phyloP scores from a whole-genome alignment of 2,329 filamentous ascomycete species.

The Fusarium anthophilum region DNA sequence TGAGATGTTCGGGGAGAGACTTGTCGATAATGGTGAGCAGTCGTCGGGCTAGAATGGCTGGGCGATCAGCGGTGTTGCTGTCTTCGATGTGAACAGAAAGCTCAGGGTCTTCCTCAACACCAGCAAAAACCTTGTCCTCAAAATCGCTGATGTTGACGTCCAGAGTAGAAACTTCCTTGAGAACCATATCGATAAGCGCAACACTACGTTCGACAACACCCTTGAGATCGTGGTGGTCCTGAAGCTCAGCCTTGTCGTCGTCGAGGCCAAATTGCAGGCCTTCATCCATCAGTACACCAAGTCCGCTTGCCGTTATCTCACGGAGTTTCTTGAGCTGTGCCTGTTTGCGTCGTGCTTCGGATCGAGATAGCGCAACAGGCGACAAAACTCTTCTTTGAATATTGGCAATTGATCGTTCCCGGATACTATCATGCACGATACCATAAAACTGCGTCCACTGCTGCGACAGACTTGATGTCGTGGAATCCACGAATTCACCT shows the following conservation, averaged over 20 bases:
- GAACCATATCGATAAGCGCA: conserved; percentile 84
- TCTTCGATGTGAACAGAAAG: conserved; percentile 63
- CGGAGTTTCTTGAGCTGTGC: conserved; percentile 75
- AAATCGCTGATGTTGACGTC: conserved; percentile 71
- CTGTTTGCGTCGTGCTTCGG: conserved; percentile 80
- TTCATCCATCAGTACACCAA: conserved; percentile 89
- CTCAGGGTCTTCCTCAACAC: conserved; percentile 69
- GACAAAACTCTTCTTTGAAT: conserved; percentile 78
- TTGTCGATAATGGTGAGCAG: conserved; percentile 74
- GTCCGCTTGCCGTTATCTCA: conserved; percentile 83
- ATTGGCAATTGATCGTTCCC: conserved; percentile 75
- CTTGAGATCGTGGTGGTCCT: conserved; percentile 67
- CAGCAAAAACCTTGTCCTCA: conserved; percentile 71
- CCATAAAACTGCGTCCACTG: conserved; percentile 79
- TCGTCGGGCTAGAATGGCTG: conserved; percentile 70
- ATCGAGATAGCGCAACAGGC: conserved; percentile 78
- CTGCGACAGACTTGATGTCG: conserved; percentile 54
- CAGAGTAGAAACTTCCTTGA: conserved; percentile 74
- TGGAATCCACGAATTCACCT: conserved; percentile 48
- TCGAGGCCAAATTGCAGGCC: conserved; percentile 74
- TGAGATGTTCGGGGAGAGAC: conserved; percentile 73
- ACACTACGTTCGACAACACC: conserved; percentile 82
- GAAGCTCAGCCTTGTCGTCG: conserved; percentile 65
- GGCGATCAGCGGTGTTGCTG: conserved; percentile 57
- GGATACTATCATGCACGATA: conserved; percentile 79